Evolutionary conservation across 2,329 filamentous ascomycete genomes (phyloP).

Genomic region (Cytospora schulzeri): DNA sequence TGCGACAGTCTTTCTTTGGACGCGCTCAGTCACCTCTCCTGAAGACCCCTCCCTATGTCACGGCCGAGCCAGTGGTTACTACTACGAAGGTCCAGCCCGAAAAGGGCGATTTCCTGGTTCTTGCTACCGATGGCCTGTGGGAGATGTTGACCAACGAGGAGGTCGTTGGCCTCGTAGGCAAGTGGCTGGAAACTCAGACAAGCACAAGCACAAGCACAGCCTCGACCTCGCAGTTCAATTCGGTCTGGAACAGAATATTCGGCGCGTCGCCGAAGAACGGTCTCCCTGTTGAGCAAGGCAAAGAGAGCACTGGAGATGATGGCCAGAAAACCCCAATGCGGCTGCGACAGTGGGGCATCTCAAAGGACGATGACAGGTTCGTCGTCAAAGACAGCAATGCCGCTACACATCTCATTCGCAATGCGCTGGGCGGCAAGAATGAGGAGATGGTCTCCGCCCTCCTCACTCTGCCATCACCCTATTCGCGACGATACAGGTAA

Average conservation of each 20-base stretch:
- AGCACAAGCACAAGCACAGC: constrained; percentile 34
- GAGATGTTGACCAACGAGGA: constrained; percentile 99
- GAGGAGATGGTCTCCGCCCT: constrained; percentile 91
- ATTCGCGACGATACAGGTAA: constrained; percentile 86
- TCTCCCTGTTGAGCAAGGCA: constrained; percentile 75
- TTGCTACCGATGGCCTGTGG: constrained; percentile 97
- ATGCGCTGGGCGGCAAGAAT: constrained; percentile 91
- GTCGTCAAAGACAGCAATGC: constrained; percentile 94
- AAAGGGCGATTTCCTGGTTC: constrained; percentile 90
- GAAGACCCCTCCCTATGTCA: constrained; percentile 94
- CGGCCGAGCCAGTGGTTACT: constrained; percentile 91
- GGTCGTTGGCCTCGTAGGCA: constrained; percentile 91
- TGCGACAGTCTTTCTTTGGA: constrained; percentile 87
- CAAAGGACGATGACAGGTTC: constrained; percentile 76
- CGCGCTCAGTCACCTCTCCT: constrained; percentile 74
- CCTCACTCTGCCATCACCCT: constrained; percentile 87
- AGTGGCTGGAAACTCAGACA: constrained; percentile 87
- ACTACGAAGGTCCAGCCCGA: constrained; percentile 89
- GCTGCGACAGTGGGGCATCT: constrained; percentile 86
- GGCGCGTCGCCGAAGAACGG: constrained; percentile 50
- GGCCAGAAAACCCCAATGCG: constrained; percentile 89
- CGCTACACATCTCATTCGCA: constrained; percentile 92
- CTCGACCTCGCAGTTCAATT: constrained; percentile 66
- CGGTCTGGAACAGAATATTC: constrained; percentile 68
- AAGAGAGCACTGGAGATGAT: constrained; percentile 48